phyloP scores from a whole-genome alignment of 192 early-diverging fungal species.

The Pecoramyces ruminantium region DNA sequence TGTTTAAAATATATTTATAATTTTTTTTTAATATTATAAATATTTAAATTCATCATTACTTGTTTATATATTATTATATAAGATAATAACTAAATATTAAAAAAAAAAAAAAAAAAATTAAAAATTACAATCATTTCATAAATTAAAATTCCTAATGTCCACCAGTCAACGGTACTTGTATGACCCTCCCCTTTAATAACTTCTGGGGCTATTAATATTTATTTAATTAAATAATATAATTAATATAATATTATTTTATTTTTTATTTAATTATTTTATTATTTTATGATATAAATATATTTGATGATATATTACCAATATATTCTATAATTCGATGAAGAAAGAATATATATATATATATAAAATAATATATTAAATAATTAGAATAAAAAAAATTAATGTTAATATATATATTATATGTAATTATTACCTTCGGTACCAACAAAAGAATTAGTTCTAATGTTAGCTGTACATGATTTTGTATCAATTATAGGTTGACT shows the following conservation, averaged over 20 bases:
- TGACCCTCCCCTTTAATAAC: slow-evolving; percentile 91
- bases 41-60: too few relatives aligned
- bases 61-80: too few relatives aligned
- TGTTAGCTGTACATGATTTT: slow-evolving; percentile 62
- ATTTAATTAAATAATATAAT: too few relatives aligned
- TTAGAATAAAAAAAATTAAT: background rate
- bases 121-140: slow-evolving; percentile 74
- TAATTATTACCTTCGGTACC: slow-evolving; percentile 63
- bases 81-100: too few relatives aligned
- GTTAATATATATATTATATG: too few relatives aligned
- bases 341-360: background rate
- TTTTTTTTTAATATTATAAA: slow-evolving; percentile 1
- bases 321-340: slow-evolving; percentile 38
- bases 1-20: slow-evolving; percentile 1
- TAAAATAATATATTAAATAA: background rate
- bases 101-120: too few relatives aligned
- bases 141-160: slow-evolving; percentile 92
- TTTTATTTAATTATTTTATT: too few relatives aligned
- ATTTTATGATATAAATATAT: too few relatives aligned
- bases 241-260: too few relatives aligned
- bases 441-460: slow-evolving; percentile 94
- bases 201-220: slow-evolving; percentile 45
- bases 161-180: slow-evolving; percentile 84
- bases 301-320: too few relatives aligned
- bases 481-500: slow-evolving; percentile 67